Base-by-base conservation (phyloP, 345 rosid genomes). In the Erucastrum elatum region DNA sequence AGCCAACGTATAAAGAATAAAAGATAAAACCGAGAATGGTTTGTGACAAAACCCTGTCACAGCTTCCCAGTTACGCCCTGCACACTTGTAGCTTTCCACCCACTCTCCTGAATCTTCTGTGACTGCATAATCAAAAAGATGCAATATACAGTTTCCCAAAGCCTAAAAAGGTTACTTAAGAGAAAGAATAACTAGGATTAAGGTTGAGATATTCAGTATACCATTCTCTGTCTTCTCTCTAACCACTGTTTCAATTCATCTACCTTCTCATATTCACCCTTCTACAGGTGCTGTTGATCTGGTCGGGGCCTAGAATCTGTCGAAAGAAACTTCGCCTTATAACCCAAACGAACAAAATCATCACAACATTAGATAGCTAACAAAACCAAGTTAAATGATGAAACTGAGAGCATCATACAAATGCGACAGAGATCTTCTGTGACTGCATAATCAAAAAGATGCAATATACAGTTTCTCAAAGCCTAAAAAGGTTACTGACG, bases 211-310 rank as follows among this genome's bases (percentile, higher is more conserved):
- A 8, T 44, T 75, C 25, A 66, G 39, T 49, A 30, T 93, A 91
- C 99, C 97, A 93, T 86, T 87, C 98, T 91, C 75, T 95, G 99
- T 78, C 99, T 85, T 87, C 82, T 84, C 87, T 95, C 98, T 80
- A 95, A 70, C 46, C 98, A 88, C 56, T 91, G 98, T 76, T 95
- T 95, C 89, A 90, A 97, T 6, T 78, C 86, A 78, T 95, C 91
- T 61, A 97, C 98, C 87, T 86, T 90, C 75, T 91, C 98, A 81
- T 95, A 95, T 82, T 95, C 98, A 39, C 99, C 99, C 39, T 95
- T 95, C 89, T 95, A 98, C 76, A 93, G 83, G 84, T 90, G 93
- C 37, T 96, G 86, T 80, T 95, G 99, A 84, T 95, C 97, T 69
- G 98, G 99, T 80, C 99, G 82, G 16, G 91, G 93, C 83, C 99